Conservation (phyloP, 2,329 filamentous ascomycete species). For the Eutypella sp. region DNA sequence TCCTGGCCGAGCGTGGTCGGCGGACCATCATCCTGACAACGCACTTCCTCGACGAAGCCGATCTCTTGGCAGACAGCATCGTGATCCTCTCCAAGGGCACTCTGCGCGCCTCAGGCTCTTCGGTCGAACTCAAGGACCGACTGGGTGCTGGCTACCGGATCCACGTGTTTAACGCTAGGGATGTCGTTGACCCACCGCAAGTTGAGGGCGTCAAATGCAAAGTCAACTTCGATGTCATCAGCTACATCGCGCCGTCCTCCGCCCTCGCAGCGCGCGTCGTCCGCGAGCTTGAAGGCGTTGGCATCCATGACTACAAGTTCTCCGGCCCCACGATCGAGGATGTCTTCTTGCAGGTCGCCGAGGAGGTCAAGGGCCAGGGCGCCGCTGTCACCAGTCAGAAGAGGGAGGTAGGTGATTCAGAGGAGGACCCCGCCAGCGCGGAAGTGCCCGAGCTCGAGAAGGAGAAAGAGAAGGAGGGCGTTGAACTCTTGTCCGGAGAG, state of each 20-base stretch:
- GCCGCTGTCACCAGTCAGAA: constrained; percentile 16
- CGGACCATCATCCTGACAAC: constrained; percentile 85
- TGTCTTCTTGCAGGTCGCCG: constrained; percentile 81
- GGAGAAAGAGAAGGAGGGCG: constrained; percentile 32
- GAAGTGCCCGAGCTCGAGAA: constrained; percentile 21
- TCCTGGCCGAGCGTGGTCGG: constrained; percentile 75
- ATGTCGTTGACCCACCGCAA: constrained; percentile 40
- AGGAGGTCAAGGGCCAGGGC: constrained; percentile 62
- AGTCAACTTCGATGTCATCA: constrained; percentile 63
- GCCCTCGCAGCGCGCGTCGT: constrained; percentile 67
- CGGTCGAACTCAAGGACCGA: constrained; percentile 77
- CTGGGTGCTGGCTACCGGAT: constrained; percentile 83
- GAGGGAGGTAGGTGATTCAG: constrained; percentile 15
- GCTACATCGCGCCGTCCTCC: constrained; percentile 68
- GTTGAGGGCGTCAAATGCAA: constrained; percentile 54
- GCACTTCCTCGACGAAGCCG: constrained; percentile 90
- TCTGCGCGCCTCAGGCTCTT: constrained; percentile 76
- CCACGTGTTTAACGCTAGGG: constrained; percentile 59
- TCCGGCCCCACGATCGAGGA: constrained; percentile 89
- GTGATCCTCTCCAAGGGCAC: constrained; percentile 81
- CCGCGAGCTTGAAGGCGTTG: constrained; percentile 58
- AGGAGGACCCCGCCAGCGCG: constrained; percentile 14
- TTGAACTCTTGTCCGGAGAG: constrained; percentile 62
- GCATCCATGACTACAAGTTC: constrained; percentile 74
- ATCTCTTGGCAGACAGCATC: constrained; percentile 83